A percentile compares a stretch with the other conserved stretches of the same genome.
These are phyloP conservation scores for Diaporthe capsici DNA, from an alignment of 2,329 filamentous ascomycete genomes.

Conservation along the genomic window DNA sequence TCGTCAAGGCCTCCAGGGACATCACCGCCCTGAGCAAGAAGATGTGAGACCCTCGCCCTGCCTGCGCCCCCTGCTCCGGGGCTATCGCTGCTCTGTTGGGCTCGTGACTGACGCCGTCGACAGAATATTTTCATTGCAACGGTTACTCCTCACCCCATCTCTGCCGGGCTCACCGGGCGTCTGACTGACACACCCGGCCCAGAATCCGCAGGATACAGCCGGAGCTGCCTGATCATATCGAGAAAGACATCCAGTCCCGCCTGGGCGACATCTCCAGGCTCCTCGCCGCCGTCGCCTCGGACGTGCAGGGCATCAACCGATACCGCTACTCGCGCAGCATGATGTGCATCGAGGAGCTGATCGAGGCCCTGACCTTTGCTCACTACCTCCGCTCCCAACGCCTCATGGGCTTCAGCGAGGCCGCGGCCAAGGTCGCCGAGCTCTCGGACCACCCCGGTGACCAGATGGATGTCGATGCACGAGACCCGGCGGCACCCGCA, in stretches of 20 bases:
- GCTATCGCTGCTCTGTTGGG: neutral
- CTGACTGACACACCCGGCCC: slow-evolving; percentile 12
- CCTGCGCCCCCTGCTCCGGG: too few species aligned
- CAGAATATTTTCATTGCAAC: slow-evolving; percentile 88
- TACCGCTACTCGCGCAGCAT: slow-evolving; percentile 86
- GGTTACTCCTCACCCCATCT: slow-evolving; percentile 60
- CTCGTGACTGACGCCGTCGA: slow-evolving; percentile 5
- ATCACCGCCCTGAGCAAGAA: slow-evolving; percentile 97
- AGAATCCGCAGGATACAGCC: slow-evolving; percentile 76
- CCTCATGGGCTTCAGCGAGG: slow-evolving; percentile 78
- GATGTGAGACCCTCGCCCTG: slow-evolving; percentile 74
- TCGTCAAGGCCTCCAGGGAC: slow-evolving; percentile 92
- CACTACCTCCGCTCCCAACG: slow-evolving; percentile 87
- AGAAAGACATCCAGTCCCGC: slow-evolving; percentile 78
- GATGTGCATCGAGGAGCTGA: slow-evolving; percentile 91
- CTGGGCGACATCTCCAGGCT: slow-evolving; percentile 79
- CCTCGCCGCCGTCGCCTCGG: slow-evolving; percentile 76
- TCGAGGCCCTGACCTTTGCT: slow-evolving; percentile 90
- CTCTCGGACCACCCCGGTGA: slow-evolving; percentile 46
- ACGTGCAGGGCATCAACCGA: slow-evolving; percentile 84
- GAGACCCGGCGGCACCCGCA: slow-evolving; percentile 46
- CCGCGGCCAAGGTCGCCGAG: slow-evolving; percentile 61
- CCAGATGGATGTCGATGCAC: slow-evolving; percentile 52
- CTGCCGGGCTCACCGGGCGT: neutral
- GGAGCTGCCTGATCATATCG: slow-evolving; percentile 76